Base-by-base conservation (phyloP, 148 eudicot species). In the Silene latifolia region DNA sequence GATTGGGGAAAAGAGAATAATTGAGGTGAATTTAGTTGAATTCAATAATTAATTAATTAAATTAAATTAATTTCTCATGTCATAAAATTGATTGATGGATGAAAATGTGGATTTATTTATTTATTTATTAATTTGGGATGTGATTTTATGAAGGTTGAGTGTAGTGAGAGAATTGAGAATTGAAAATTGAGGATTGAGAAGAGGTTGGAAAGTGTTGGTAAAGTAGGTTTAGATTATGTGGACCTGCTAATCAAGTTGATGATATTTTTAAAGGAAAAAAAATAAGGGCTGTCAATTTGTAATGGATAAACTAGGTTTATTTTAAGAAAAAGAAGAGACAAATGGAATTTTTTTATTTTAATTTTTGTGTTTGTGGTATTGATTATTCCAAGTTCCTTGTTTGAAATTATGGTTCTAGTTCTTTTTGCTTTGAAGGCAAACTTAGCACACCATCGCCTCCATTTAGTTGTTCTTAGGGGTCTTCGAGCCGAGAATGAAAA, bases 351-450 rank as follows among this genome's bases (percentile, higher is more conserved):
- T 77, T 61, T 71, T 70, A 8, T 14, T 48, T 19, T 39, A 8
- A 54, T 61, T 54, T 6, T 0, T 47, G 8, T 73, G 60, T 79
- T 15, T 80, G 82, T 80, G 82, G 76, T 44, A 63, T 32, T 18
- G 7, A 75, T 17, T 23, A 47, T 12, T 71, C 79, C 82, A 70
- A 4, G 82, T 74, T 74, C 74, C 74, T 79, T 74, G 5, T 68
- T 62, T 3, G 56, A 19, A 39, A 44, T 11, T 75, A 74, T 63
- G 79, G 82, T 62, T 6, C 79, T 21, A 35, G 18, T 14, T 53
- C 18, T 75, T 32, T 32, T 32, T 64, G 72, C 74, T 64, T 75
- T 65, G 48, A 80, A 75, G 67, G 42, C 17, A 61, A 11, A 18
- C 68, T 27, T 6, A 2, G 17, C 56, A 4, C 44, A 4, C 44